A percentile compares a stretch with the other conserved stretches of the same genome.
Evolutionary conservation across 2,329 filamentous ascomycete genomes (phyloP).

Genomic region (Exophiala mesophila): DNA sequence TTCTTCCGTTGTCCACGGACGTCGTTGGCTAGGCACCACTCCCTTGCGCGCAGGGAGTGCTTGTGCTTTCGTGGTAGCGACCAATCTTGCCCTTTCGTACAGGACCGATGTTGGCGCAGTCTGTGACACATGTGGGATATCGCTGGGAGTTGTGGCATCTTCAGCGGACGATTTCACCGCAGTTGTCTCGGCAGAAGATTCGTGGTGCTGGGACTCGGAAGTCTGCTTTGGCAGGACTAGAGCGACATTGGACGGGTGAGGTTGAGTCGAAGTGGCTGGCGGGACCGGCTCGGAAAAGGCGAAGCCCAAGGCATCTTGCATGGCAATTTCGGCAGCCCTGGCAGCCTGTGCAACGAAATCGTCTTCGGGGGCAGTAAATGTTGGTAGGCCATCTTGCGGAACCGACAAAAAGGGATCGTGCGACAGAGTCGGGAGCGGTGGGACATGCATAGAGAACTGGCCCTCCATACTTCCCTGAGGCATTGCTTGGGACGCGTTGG

Average conservation of each 20-base stretch:
- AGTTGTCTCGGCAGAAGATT: slow-evolving; percentile 5
- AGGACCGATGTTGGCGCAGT: slow-evolving; percentile 51
- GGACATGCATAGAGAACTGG: slow-evolving; percentile 22
- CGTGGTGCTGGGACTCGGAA: slow-evolving; percentile 7
- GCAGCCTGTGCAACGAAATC: slow-evolving; percentile 46
- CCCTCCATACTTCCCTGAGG: slow-evolving; percentile 15
- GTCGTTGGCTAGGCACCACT: slow-evolving; percentile 54
- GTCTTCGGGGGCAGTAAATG: slow-evolving; percentile 21
- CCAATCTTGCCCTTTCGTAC: slow-evolving; percentile 54
- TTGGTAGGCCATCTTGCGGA: too few relatives aligned
- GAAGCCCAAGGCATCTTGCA: slow-evolving; percentile 37
- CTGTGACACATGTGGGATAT: slow-evolving; percentile 38
- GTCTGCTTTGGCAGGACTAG: slow-evolving; percentile 5
- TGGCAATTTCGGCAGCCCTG: slow-evolving; percentile 44
- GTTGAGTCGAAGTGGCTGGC: slow-evolving; percentile 24
- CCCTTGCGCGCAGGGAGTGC: slow-evolving; percentile 49
- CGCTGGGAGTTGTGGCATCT: neutral
- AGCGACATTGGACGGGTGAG: slow-evolving; percentile 8
- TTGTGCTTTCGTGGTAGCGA: slow-evolving; percentile 52
- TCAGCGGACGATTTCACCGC: slow-evolving; percentile 1
- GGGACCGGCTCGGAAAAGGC: slow-evolving; percentile 19
- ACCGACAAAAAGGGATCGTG: neutral
- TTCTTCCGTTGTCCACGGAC: slow-evolving; percentile 84
- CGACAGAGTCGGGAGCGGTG: slow-evolving; percentile 15
- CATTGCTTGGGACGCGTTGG: slow-evolving; percentile 6